Evolutionary conservation across 2,329 filamentous ascomycete species (phyloP).

Genomic region (Sporothrix phasma): DNA sequence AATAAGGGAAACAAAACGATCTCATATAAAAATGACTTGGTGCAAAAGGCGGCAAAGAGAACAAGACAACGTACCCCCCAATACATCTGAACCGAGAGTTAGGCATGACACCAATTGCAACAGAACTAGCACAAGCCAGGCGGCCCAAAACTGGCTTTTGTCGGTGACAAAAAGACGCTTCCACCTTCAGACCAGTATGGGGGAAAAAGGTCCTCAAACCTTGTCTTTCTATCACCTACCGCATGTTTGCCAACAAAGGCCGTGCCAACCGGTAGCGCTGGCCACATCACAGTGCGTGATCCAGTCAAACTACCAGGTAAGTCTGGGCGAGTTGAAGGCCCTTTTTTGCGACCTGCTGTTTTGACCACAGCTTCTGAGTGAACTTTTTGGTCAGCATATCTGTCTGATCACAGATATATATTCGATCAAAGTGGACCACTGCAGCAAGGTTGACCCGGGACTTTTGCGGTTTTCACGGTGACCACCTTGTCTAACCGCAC

Average conservation of each 20-base stretch:
- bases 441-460: slow-evolving; percentile 53
- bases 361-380: slow-evolving; percentile 59
- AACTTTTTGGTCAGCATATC: slow-evolving; percentile 47
- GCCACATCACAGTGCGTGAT: slow-evolving; percentile 52
- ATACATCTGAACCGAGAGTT: too few relatives aligned
- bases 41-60: too few relatives aligned
- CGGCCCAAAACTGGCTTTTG: slow-evolving; percentile 16
- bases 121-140: slow-evolving; percentile 4
- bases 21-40: too few relatives aligned
- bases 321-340: too few relatives aligned
- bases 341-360: too few relatives aligned
- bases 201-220: slow-evolving; percentile 46
- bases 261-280: slow-evolving; percentile 52
- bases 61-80: too few relatives aligned
- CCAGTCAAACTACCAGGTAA: slow-evolving; percentile 49
- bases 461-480: slow-evolving; percentile 49
- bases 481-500: slow-evolving; percentile 30
- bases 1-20: too few relatives aligned
- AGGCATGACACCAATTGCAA: slow-evolving; percentile 17
- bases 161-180: slow-evolving; percentile 11
- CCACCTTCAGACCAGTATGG: too few relatives aligned
- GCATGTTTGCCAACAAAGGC: slow-evolving; percentile 45
- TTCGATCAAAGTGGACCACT: slow-evolving; percentile 52
- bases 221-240: slow-evolving; percentile 43
- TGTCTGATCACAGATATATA: slow-evolving; percentile 52